These are phyloP conservation scores for Alectoria sarmentosa DNA, from an alignment of 495 filamentous ascomycete genomes.

Conservation along the genomic window DNA sequence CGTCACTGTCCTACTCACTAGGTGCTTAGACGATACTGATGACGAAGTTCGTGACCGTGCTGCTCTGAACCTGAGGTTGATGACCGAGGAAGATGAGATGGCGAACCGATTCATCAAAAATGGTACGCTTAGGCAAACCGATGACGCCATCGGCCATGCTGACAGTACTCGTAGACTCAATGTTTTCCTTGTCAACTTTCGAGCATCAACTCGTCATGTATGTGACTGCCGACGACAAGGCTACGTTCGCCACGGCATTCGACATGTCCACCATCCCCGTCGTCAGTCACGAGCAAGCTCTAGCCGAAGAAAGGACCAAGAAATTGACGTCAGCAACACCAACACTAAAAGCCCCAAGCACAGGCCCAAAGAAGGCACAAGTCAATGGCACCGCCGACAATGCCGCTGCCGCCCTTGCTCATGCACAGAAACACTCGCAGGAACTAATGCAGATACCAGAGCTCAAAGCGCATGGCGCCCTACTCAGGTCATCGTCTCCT, in stretches of 20 bases:
- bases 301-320: constrained; percentile 95
- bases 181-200: constrained; percentile 91
- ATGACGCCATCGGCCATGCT: constrained; percentile 1
- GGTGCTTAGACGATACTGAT: constrained; percentile 94
- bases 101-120: constrained; percentile 86
- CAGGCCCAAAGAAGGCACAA: constrained; percentile 70
- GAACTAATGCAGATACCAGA: constrained; percentile 85
- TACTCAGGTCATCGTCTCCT: constrained; percentile 80
- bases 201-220: constrained; percentile 98
- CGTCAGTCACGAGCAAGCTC: constrained; percentile 89
- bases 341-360: constrained; percentile 86
- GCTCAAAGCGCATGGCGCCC: constrained; percentile 74
- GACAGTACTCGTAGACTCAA: constrained; percentile 36
- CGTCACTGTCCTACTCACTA: constrained; percentile 82
- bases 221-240: constrained; percentile 81
- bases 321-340: constrained; percentile 89
- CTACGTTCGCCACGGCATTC: constrained; percentile 78
- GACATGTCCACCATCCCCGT: constrained; percentile 87
- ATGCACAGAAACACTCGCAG: constrained; percentile 79
- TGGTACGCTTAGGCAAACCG: constrained; percentile 44
- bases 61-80: constrained; percentile 83
- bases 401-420: constrained; percentile 62
- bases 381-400: constrained; percentile 62
- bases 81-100: constrained; percentile 76
- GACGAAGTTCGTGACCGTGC: constrained; percentile 97